These are phyloP conservation scores for Cajanus cajan DNA, from an alignment of 306 rosid genomes.

Conservation along the genomic window DNA sequence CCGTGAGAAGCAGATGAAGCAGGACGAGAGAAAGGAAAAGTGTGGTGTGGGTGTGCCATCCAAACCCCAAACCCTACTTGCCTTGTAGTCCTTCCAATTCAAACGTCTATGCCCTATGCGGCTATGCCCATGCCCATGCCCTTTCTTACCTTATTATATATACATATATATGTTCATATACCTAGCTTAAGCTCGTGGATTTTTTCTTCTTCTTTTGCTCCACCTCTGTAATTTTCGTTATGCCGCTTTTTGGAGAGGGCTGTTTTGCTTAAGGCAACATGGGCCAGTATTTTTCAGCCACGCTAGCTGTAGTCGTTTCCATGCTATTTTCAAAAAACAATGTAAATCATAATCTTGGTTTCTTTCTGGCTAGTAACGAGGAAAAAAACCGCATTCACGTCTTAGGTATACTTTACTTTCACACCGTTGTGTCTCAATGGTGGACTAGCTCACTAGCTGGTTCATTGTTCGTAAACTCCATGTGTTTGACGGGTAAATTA, in stretches of 20 bases:
- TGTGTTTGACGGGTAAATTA: not conserved
- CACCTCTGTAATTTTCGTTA: constrained; percentile 23
- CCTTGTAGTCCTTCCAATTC: constrained; percentile 34
- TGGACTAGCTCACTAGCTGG: too few relatives aligned
- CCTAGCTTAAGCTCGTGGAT: not conserved
- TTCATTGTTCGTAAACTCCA: not conserved
- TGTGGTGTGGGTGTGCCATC: constrained; percentile 40
- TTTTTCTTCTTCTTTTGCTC: not conserved
- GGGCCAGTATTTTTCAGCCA: constrained; percentile 2
- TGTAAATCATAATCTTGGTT: not conserved
- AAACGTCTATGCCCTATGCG: too few relatives aligned
- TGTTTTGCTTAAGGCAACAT: constrained; percentile 9
- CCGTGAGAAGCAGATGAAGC: constrained; percentile 80
- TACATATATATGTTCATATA: constrained; percentile 7
- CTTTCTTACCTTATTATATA: not conserved
- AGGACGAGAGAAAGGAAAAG: constrained; percentile 76
- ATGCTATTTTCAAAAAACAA: not conserved
- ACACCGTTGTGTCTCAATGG: not conserved
- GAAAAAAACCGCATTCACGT: not conserved
- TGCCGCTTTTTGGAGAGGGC: not conserved
- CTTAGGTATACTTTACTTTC: not conserved
- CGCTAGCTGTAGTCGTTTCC: not conserved
- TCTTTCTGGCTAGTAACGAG: not conserved
- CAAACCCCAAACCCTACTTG: constrained; percentile 58
- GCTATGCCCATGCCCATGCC: not conserved